Base-by-base conservation (phyloP, 2,329 filamentous ascomycete species). In the Penicillium rolfsii region DNA sequence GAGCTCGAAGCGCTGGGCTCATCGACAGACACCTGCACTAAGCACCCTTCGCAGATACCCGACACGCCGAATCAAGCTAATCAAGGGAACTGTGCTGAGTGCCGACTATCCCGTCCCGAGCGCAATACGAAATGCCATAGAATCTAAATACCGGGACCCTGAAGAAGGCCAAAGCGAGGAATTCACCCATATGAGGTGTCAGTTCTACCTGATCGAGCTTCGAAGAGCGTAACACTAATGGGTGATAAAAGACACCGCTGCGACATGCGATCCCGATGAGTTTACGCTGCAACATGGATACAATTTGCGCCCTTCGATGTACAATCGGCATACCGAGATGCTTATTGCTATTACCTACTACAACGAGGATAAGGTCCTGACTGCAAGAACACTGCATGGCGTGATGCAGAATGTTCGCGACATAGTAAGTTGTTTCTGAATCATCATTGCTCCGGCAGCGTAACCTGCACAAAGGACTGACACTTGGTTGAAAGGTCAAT, bases 401-500 rank as follows among this genome's bases (percentile, higher is more conserved):
- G 92, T 96, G 55, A 97, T 97, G 93, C 92, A 96, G 77, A 97
- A 97, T 77, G 93, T 97, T 71, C 89, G 93, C 64, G 93, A 97
- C 73, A 97, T 97, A 74, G 93, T 54, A 9, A 30, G 52, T 43
- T 22, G 1, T 22, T 22, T 22, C 1, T 22, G 19, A 22, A 22
- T 22, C 19, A 22, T 22, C 19, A 22, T 22, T 22, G 1, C 19
- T 22, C 19, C 19, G 19, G 1, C 19, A 22, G 19, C 19, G 1
- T 22, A 22, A 22, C 19, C 19, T 22, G 19, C 19, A 22, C 19
- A 22, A 22, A 0, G 19, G 1, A 22, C 19, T 22, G 19, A 22
- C 19, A 22, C 19, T 22, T 22, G 19, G 19, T 22, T 22, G 19
- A 22, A 26, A 53, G 52, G 52, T 97, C 73, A 97, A 97, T 80